Evolutionary conservation across 257 asterid species (phyloP).

Genomic region (Gentiana straminea): DNA sequence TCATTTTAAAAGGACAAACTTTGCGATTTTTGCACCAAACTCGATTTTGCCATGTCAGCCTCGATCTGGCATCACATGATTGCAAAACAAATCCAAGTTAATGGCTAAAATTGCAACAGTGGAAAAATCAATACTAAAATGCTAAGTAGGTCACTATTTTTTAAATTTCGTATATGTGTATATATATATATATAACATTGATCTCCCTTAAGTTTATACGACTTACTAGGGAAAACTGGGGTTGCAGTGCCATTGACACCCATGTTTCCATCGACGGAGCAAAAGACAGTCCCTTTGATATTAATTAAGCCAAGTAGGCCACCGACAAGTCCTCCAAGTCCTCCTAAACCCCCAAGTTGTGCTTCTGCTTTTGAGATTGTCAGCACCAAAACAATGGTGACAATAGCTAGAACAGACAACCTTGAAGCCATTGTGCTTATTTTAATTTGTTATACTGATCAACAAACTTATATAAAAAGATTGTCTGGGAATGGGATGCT

Average conservation of each 20-base stretch:
- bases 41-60: too few relatives aligned
- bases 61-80: too few relatives aligned
- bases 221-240: slow-evolving; percentile 34
- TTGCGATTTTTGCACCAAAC: too few relatives aligned
- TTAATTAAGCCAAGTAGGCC: slow-evolving; percentile 11
- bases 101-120: too few relatives aligned
- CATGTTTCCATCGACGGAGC: slow-evolving; percentile 25
- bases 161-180: too few relatives aligned
- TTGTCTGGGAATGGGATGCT: background rate
- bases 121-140: too few relatives aligned
- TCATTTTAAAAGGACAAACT: too few relatives aligned
- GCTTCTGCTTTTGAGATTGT: slow-evolving; percentile 30
- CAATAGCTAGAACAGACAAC: slow-evolving; percentile 6
- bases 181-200: too few relatives aligned
- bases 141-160: too few relatives aligned
- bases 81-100: too few relatives aligned
- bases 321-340: slow-evolving; percentile 18
- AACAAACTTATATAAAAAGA: too few relatives aligned
- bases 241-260: slow-evolving; percentile 19
- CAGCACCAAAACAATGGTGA: slow-evolving; percentile 15
- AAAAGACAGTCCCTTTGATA: slow-evolving; percentile 34
- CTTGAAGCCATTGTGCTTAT: slow-evolving; percentile 14
- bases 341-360: slow-evolving; percentile 19
- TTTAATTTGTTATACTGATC: background rate
- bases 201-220: too few relatives aligned